Evolutionary conservation across 371 early-diverging fungal genomes (phyloP), one percentile per base, ranked within the genome.

Genomic region (Enterospora canceri): DNA sequence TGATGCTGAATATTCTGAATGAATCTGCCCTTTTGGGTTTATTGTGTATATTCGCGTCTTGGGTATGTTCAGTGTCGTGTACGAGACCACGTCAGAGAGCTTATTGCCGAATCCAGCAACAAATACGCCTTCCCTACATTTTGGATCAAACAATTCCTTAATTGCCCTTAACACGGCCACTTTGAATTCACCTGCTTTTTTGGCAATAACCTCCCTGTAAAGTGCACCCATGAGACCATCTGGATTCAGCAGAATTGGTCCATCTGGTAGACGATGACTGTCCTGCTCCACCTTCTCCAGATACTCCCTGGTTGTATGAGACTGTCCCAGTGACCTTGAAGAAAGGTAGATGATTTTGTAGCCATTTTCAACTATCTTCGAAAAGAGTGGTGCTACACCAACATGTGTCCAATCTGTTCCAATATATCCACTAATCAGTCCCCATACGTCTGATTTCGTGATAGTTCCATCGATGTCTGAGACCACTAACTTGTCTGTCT

Each of bases 391-490:
- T 51, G 96, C 95, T 1, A 97, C 89, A 5, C 96, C 95, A 8
- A 83, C 76, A 76, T 96, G 96, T 1, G 95, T 94, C 94, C 94
- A 96, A 79, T 97, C 97, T 76, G 86, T 88, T 31, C 97, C 96
- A 40, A 94, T 90, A 87, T 91, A 88, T 30, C 89, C 89, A 77
- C 91, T 92, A 5, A 97, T 82, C 72, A 95, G 94, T 1, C 97
- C 97, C 49, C 91, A 80, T 0, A 89, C 88, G 76, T 97, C 97
- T 57, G 70, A 80, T 76, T 95, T 95, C 40, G 97, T 97, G 61
- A 97, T 94, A 0, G 97, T 97, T 47, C 97, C 97, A 77, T 97
- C 97, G 68, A 97, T 90, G 77, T 97, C 97, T 0, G 91, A 91
- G 58, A 97, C 89, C 26, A 97, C 91, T 30, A 97, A 85, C 60